Conservation (phyloP, 768 basidiomycete genomes). For the Tylopilus rubrobrunneus region DNA sequence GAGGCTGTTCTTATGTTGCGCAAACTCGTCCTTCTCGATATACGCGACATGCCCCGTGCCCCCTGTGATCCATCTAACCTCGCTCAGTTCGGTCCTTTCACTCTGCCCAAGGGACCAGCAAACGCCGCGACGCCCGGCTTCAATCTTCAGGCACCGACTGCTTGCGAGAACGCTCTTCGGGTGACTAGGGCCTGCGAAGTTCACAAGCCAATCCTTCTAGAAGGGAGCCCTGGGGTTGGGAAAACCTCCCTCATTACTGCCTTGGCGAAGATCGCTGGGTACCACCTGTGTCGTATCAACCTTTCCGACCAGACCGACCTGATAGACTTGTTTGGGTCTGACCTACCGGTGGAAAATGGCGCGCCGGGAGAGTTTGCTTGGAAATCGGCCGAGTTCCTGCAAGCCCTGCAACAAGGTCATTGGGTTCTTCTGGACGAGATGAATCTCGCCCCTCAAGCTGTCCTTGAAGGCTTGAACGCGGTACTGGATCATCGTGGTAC, state of each 20-base stretch:
- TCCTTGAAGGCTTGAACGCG: slow-evolving; percentile 95
- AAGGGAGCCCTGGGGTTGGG: slow-evolving; percentile 97
- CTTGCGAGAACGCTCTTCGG: slow-evolving; percentile 81
- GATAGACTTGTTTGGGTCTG: slow-evolving; percentile 93
- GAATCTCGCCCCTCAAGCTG: slow-evolving; percentile 96
- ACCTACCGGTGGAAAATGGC: slow-evolving; percentile 92
- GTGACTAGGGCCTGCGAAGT: slow-evolving; percentile 88
- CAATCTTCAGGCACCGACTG: slow-evolving; percentile 86
- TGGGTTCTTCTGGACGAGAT: slow-evolving; percentile 99
- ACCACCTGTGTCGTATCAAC: slow-evolving; percentile 88
- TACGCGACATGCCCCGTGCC: slow-evolving; percentile 20
- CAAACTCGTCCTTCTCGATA: slow-evolving; percentile 49
- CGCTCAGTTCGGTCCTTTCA: slow-evolving; percentile 71
- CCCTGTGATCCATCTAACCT: slow-evolving; percentile 33
- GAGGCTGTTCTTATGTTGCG: slow-evolving; percentile 55
- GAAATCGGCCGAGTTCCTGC: slow-evolving; percentile 95
- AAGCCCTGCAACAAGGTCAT: slow-evolving; percentile 88
- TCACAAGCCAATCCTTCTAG: slow-evolving; percentile 85
- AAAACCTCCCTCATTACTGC: slow-evolving; percentile 93
- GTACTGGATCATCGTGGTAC: slow-evolving; percentile 93
- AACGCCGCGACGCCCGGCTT: slow-evolving; percentile 44
- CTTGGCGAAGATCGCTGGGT: slow-evolving; percentile 74
- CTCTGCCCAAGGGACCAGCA: slow-evolving; percentile 56
- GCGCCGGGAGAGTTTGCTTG: slow-evolving; percentile 90
- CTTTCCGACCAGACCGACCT: slow-evolving; percentile 97